Base-by-base conservation (phyloP, 2,329 filamentous ascomycete genomes). In the Trichophyton benhamiae region DNA sequence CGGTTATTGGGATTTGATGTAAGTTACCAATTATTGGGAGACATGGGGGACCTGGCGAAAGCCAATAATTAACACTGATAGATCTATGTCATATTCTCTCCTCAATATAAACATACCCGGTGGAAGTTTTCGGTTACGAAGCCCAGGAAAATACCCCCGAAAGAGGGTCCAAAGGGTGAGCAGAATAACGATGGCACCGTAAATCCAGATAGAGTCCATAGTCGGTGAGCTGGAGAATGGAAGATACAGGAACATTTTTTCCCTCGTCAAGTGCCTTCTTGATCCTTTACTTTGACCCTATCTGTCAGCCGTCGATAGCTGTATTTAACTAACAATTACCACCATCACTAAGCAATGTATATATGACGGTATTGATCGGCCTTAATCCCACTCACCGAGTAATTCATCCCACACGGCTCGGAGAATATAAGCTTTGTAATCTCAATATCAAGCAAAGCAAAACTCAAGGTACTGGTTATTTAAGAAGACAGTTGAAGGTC, bases 21-120 rank as follows among this genome's bases (percentile, higher is more conserved):
- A 82, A 65, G 53, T 82, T 82, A 3, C 80, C 80, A 5, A 82
- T 67, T 0, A 82, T 61, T 0, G 80, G 80, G 1, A 81, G 38
- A 0, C 79, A 80, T 0, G 78, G 78, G 3, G 80, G 80, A 0
- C 80, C 80, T 0, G 80, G 79, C 8, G 80, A 79, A 41, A 71
- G 9, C 22, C 9, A 2, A 27, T 52, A 13, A 13, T 30, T 1
- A 57, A 6, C 25, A 5, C 25, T 22, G 8, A 22, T 52, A 7
- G 22, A 52, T 52, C 1, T 25, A 52, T 5, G 11, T 13, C 13
- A 25, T 44, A 44, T 25, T 52, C 33, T 27, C 20, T 22, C 11
- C 9, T 22, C 11, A 5, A 25, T 25, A 15, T n/a, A 27, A 25
- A 52, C 22, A 27, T 8, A 52, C 46, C 46, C 30, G 46, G 46